Evolutionary conservation across 768 basidiomycete species (phyloP).

Genomic region (Panaeolus papilionaceus): DNA sequence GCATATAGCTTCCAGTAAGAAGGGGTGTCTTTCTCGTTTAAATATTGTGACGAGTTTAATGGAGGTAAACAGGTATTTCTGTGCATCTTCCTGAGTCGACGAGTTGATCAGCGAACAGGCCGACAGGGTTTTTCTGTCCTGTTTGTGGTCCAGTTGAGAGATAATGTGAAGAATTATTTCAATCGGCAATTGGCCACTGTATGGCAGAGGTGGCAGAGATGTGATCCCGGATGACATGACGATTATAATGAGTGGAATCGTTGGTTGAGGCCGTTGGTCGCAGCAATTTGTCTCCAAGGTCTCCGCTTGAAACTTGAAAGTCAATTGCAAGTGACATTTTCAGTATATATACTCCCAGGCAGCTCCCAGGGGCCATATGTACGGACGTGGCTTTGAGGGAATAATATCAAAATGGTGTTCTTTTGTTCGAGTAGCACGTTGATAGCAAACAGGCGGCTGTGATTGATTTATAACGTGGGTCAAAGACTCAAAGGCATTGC

Average conservation of each 20-base stretch:
- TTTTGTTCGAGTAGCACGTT: too few species aligned
- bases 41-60: not conserved
- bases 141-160: not conserved
- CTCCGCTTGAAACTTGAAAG: not conserved
- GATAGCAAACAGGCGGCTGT: too few species aligned
- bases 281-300: not conserved
- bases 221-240: not conserved
- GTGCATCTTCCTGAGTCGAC: not conserved
- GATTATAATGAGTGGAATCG: not conserved
- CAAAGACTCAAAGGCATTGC: too few species aligned
- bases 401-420: too few species aligned
- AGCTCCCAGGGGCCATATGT: too few species aligned
- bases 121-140: not conserved
- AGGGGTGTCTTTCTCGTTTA: not conserved
- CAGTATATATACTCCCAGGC: too few species aligned
- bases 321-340: too few species aligned
- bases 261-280: not conserved
- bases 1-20: not conserved
- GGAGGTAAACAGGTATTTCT: not conserved
- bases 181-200: not conserved
- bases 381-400: too few species aligned
- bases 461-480: too few species aligned
- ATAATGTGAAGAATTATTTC: not conserved
- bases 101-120: not conserved
- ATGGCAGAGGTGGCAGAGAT: not conserved